Evolutionary conservation across 2,329 filamentous ascomycete species (phyloP).

Genomic region (Aspergillus sp.): DNA sequence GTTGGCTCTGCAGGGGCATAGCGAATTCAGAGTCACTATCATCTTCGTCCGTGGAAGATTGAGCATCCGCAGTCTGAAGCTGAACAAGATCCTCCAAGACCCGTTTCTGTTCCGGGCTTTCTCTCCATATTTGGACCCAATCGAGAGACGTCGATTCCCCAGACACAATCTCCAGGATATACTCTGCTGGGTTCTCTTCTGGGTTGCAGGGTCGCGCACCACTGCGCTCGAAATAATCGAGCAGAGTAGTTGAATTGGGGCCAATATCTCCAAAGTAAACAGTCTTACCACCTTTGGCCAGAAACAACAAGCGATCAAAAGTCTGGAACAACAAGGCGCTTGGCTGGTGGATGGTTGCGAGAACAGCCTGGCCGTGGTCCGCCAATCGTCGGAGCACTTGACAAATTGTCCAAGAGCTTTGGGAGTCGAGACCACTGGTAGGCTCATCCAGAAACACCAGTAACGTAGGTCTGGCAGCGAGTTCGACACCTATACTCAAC

Average conservation of each 20-base stretch:
- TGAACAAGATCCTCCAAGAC: conserved; percentile 57
- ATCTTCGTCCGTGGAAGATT: conserved; percentile 43
- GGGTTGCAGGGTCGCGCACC: conserved; percentile 42
- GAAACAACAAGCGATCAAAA: conserved; percentile 61
- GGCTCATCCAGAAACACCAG: conserved; percentile 86
- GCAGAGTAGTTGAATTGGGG: conserved; percentile 50
- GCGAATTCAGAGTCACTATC: conserved; percentile 70
- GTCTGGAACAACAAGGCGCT: conserved; percentile 84
- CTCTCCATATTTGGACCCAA: conserved; percentile 60
- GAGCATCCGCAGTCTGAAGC: conserved; percentile 29
- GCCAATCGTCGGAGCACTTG: conserved; percentile 73
- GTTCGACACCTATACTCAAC: conserved; percentile 83
- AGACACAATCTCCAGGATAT: conserved; percentile 55
- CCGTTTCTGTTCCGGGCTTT: conserved; percentile 51
- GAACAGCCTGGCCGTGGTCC: conserved; percentile 76
- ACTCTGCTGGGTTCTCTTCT: conserved; percentile 57
- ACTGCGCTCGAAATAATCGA: conserved; percentile 59
- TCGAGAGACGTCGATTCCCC: conserved; percentile 60
- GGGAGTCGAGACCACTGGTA: conserved; percentile 81
- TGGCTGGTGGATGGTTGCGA: conserved; percentile 88
- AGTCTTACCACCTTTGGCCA: conserved; percentile 60
- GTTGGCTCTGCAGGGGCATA: conserved; percentile 64
- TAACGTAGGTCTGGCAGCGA: conserved; percentile 79
- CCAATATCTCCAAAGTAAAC: conserved; percentile 66
- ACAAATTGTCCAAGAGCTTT: conserved; percentile 67